Evolutionary conservation across 2,329 filamentous ascomycete species (phyloP).

Genomic region (Neospermospora avenae): DNA sequence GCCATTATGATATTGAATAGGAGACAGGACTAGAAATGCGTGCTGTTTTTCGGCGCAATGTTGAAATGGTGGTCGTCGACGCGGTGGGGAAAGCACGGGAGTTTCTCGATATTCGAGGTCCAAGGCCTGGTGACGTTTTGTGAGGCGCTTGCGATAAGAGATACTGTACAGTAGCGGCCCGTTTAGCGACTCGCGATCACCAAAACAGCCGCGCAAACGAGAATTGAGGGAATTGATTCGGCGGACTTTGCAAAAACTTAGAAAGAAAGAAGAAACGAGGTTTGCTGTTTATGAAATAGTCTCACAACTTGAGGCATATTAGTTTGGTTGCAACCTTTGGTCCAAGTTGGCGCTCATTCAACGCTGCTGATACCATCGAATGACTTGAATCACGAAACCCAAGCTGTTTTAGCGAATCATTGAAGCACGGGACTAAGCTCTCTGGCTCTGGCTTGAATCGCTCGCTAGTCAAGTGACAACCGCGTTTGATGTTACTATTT

Average conservation of each 20-base stretch:
- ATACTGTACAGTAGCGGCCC: not conserved
- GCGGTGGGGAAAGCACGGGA: not conserved
- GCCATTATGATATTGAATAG: slow-evolving; percentile 23
- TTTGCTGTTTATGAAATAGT: not conserved
- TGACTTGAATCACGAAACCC: slow-evolving; percentile 1
- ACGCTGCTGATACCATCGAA: not conserved
- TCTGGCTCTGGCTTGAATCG: not conserved
- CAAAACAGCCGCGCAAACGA: not conserved
- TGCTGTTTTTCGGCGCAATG: not conserved
- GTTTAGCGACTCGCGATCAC: not conserved
- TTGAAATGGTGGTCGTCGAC: not conserved
- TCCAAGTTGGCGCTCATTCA: not conserved
- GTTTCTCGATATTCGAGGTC: not conserved
- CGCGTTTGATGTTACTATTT: not conserved
- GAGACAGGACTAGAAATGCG: not conserved
- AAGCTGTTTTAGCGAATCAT: slow-evolving; percentile 7
- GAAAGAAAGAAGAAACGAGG: not conserved
- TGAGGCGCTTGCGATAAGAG: slow-evolving; percentile 2
- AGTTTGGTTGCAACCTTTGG: not conserved
- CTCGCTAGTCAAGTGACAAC: slow-evolving; percentile 2
- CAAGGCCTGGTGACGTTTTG: slow-evolving; percentile 7
- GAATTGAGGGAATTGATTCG: not conserved
- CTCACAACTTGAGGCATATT: not conserved
- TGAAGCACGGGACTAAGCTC: slow-evolving; percentile 5
- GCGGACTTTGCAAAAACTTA: too few relatives aligned